Base-by-base conservation (phyloP, 257 asterid species). In the Ajuga chamaepitys region DNA sequence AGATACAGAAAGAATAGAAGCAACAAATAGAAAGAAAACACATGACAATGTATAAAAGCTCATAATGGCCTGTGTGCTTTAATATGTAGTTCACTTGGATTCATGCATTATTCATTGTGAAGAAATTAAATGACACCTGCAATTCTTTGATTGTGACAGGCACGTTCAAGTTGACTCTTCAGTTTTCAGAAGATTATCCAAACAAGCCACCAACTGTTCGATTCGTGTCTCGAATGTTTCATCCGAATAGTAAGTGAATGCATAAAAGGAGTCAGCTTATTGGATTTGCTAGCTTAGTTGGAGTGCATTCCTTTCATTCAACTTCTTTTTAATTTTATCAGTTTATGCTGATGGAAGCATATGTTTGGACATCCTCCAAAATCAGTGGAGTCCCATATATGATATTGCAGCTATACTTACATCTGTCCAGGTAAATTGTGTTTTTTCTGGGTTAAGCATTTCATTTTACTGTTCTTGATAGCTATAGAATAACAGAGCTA, bases 331-430 rank as follows among this genome's bases (percentile, higher is more conserved):
- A n/a, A n/a, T n/a, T n/a, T 78, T 40, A 57, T 65, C 87, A 91
- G 97, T 91, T 79, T 91, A 91, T 69, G 95, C 91, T 21, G 97
- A 91, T 75, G 97, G 97, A 74, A 88, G 97, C 62, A 91, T 91
- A 76, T 88, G 96, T 69, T 82, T 88, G 80, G 97, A 91, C 81
- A 91, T 91, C 77, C 96, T 91, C 70, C 97, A 91, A 75, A 88
- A 88, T 79, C 96, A 91, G 67, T 91, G 97, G 97, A 91, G 97
- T 76, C 97, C 97, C 12, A 88, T 91, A 58, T 91, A 91, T 74
- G 97, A 91, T 62, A 95, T 83, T 66, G 97, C 97, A 35, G 96
- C 97, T 51, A 91, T 91, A 75, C 87, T 91, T 48, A 91, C 96
- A 5, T 91, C 97, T 21, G 74, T 91, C 66, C 97, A 91, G 97